Percentiles rank a stretch among this genome's conserved stretches.
These are phyloP conservation scores for Triangularia setosa DNA, from an alignment of 2,329 filamentous ascomycete species.

Conservation along the genomic window DNA sequence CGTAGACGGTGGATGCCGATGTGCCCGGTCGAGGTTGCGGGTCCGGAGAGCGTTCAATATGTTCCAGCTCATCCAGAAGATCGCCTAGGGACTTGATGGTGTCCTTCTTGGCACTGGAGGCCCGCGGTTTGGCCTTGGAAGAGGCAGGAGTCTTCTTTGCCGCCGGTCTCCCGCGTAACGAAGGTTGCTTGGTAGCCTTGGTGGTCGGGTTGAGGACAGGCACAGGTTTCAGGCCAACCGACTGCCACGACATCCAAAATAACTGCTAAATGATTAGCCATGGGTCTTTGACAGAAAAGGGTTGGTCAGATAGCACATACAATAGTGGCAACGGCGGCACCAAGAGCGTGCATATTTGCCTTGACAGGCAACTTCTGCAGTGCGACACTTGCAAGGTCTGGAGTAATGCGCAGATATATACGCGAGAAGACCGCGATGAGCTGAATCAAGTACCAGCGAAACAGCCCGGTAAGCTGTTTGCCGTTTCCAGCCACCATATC, in stretches of 20 bases:
- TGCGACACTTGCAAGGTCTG: neutral
- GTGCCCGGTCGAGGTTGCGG: neutral
- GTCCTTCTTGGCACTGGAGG: neutral
- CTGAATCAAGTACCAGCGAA: slow-evolving; percentile 65
- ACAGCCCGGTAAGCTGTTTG: slow-evolving; percentile 56
- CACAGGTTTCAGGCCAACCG: slow-evolving; percentile 54
- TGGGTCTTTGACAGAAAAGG: neutral
- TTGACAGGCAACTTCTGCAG: neutral
- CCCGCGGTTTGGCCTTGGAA: neutral
- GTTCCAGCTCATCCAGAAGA: slow-evolving; percentile 46
- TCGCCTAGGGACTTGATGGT: slow-evolving; percentile 41
- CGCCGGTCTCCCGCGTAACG: slow-evolving; percentile 12
- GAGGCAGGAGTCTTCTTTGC: slow-evolving; percentile 26
- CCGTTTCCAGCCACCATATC: slow-evolving; percentile 58
- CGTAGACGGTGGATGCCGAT: slow-evolving; percentile 16
- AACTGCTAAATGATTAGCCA: slow-evolving; percentile 37
- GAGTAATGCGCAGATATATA: slow-evolving; percentile 40
- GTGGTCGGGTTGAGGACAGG: slow-evolving; percentile 45
- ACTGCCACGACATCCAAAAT: slow-evolving; percentile 40
- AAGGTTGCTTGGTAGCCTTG: slow-evolving; percentile 15
- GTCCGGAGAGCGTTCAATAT: slow-evolving; percentile 36
- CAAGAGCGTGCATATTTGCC: slow-evolving; percentile 47
- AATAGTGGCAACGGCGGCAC: slow-evolving; percentile 49
- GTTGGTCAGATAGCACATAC: slow-evolving; percentile 40
- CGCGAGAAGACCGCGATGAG: slow-evolving; percentile 54